Evolutionary conservation across 129 eudicot genomes (phyloP).

Genomic region (Smallanthus sonchifolius): DNA sequence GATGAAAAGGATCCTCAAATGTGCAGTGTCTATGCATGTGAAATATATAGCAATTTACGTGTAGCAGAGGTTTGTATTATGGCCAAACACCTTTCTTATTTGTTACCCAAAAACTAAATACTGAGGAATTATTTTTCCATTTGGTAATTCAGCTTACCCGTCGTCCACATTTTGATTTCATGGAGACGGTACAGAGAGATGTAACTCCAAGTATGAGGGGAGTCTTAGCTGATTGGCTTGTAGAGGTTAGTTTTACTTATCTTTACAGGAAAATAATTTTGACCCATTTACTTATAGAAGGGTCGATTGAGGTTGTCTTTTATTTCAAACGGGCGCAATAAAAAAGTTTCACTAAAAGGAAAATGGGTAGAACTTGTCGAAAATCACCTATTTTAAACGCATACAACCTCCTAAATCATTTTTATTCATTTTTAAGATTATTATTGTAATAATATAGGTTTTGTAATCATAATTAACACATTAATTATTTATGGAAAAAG

Average conservation of each 20-base stretch:
- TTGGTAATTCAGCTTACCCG: constrained; percentile 44
- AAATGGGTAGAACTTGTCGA: background rate
- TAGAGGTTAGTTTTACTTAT: constrained; percentile 54
- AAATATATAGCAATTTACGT: constrained; percentile 57
- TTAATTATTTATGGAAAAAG: background rate
- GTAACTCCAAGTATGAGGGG: constrained; percentile 72
- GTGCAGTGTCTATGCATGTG: constrained; percentile 64
- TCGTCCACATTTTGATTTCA: constrained; percentile 42
- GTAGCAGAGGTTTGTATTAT: constrained; percentile 59
- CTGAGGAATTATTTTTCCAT: background rate
- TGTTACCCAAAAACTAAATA: background rate
- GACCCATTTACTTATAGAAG: background rate
- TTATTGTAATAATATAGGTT: background rate
- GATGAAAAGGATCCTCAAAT: constrained; percentile 56
- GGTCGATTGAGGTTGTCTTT: background rate
- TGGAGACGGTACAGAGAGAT: constrained; percentile 67
- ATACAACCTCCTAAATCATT: background rate
- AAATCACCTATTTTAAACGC: background rate
- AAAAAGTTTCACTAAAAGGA: background rate
- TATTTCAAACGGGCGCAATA: background rate
- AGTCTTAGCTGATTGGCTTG: constrained; percentile 80
- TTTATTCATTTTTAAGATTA: background rate
- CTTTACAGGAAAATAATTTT: background rate
- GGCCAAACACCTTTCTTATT: constrained; percentile 7
- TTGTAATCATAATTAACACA: background rate